Conservation (phyloP, 2,329 filamentous ascomycete genomes). For the Arthrobotrys musiformis region DNA sequence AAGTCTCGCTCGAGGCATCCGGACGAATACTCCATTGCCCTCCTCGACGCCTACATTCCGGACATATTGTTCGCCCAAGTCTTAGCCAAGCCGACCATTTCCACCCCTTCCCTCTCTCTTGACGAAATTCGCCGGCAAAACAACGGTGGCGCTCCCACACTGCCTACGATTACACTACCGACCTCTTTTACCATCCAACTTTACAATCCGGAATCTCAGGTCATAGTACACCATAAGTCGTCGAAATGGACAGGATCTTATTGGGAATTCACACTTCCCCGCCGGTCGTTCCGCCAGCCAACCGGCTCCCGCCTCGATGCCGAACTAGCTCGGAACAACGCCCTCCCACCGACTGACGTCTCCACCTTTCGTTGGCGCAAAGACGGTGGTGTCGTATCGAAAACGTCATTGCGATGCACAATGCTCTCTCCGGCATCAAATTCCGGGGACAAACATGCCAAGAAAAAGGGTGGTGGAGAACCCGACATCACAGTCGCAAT, state of each 20-base stretch:
- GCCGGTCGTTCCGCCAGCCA: conserved; percentile 82
- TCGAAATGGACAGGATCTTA: conserved; percentile 82
- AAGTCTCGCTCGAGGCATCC: conserved; percentile 78
- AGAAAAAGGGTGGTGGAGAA: conserved; percentile 66
- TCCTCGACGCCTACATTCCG: conserved; percentile 82
- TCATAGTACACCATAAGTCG: conserved; percentile 76
- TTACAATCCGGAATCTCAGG: conserved; percentile 90
- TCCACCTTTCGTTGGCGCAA: conserved; percentile 59
- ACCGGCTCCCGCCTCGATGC: conserved; percentile 79
- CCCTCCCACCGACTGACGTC: conserved; percentile 55
- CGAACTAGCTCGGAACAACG: conserved; percentile 52
- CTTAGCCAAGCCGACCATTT: conserved; percentile 84
- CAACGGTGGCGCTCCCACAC: conserved; percentile 74
- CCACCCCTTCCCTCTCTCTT: conserved; percentile 80
- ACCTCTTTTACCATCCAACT: conserved; percentile 84
- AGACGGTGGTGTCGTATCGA: conserved; percentile 58
- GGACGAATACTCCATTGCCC: conserved; percentile 85
- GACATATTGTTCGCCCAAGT: conserved; percentile 90
- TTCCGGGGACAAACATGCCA: conserved; percentile 36
- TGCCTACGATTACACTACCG: conserved; percentile 74
- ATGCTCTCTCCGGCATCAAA: conserved; percentile 56
- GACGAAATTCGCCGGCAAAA: conserved; percentile 79
- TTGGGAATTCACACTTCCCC: conserved; percentile 94
- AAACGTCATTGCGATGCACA: conserved; percentile 57
- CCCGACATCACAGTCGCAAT: conserved; percentile 95